Evolutionary conservation across 164 flowering plant genomes (phyloP).

Genomic region (Pachysandra terminalis): DNA sequence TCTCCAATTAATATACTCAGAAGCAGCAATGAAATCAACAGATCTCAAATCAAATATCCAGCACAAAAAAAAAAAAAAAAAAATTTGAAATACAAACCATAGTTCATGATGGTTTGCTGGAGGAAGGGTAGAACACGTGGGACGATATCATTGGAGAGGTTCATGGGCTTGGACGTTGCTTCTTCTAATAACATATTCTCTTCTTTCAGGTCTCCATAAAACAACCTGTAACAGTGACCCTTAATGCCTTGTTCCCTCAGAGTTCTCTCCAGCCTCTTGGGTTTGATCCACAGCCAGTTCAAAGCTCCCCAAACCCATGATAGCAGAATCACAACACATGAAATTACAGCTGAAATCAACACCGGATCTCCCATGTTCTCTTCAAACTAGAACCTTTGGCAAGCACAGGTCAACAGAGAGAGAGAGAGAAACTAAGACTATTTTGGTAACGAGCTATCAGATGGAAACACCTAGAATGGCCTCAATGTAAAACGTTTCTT

Average conservation of each 20-base stretch:
- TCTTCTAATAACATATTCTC: neutral
- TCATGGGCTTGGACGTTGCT: conserved; percentile 21
- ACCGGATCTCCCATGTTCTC: neutral
- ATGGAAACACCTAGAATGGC: no score
- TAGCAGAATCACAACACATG: neutral
- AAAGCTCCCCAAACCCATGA: no score
- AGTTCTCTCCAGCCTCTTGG: conserved; percentile 6
- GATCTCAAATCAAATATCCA: no score
- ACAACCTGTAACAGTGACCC: conserved; percentile 9
- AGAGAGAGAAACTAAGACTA: no score
- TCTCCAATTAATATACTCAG: no score
- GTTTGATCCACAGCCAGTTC: no score
- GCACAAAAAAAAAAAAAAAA: neutral
- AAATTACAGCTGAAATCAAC: no score
- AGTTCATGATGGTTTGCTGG: conserved; percentile 3
- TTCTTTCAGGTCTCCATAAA: conserved; percentile 15
- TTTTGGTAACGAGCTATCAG: no score
- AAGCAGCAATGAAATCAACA: no score
- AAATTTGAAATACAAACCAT: conserved; percentile 6
- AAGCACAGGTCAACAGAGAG: no score
- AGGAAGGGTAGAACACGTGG: conserved; percentile 19
- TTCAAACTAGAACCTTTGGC: no score
- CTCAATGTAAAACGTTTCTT: no score
- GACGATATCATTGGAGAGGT: conserved; percentile 13
- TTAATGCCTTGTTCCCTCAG: conserved; percentile 17